Evolutionary conservation across 441 rosid genomes (phyloP).

Genomic region (Gossypium davidsonii): DNA sequence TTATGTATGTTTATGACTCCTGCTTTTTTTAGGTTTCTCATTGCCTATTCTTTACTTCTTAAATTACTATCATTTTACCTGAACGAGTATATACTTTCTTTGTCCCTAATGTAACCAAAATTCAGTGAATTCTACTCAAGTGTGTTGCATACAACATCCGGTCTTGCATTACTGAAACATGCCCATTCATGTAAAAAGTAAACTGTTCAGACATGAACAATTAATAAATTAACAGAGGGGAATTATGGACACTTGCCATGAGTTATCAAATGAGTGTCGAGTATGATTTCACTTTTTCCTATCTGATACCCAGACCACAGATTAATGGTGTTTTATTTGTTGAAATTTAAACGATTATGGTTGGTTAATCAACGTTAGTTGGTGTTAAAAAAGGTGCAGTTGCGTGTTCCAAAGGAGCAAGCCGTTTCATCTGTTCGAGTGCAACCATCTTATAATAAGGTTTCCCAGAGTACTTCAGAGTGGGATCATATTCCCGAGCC

Average conservation of each 20-base stretch:
- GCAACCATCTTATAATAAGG: slow-evolving; percentile 38
- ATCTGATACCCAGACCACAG: not conserved
- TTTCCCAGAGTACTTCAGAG: slow-evolving; percentile 35
- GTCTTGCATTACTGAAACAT: not conserved
- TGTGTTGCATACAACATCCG: not conserved
- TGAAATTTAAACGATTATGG: not conserved
- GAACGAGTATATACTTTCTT: not conserved
- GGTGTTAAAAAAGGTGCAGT: slow-evolving; percentile 22
- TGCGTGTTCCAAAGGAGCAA: slow-evolving; percentile 50
- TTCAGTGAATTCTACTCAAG: not conserved
- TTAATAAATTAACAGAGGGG: not conserved
- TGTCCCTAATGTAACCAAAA: not conserved
- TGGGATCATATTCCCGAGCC: slow-evolving; percentile 39
- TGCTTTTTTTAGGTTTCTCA: not conserved
- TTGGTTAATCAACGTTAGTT: not conserved
- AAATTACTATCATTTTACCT: not conserved
- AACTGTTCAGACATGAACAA: not conserved
- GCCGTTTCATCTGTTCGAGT: slow-evolving; percentile 29
- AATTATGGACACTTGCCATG: not conserved
- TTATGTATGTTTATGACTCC: slow-evolving; percentile 6
- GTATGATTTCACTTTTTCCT: not conserved
- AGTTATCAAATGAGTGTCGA: not conserved
- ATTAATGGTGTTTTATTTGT: not conserved
- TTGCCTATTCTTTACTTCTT: not conserved
- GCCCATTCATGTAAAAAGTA: not conserved